phyloP scores from a whole-genome alignment of 2,329 filamentous ascomycete genomes.

The Periconia sp. region DNA sequence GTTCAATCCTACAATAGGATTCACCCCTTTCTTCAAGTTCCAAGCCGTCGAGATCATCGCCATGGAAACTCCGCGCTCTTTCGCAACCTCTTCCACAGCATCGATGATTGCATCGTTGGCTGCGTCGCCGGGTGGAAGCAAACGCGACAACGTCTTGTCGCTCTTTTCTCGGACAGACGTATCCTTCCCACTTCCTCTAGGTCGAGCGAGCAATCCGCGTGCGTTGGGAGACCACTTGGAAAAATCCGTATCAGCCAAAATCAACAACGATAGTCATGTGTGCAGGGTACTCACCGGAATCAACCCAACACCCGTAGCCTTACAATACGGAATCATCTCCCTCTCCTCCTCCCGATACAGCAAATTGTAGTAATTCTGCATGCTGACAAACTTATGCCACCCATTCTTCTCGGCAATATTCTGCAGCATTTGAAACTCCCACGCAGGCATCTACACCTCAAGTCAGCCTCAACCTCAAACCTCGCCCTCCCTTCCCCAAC shows the following conservation, averaged over 20 bases:
- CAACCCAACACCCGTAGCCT: slow-evolving; percentile 41
- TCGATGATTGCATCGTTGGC: slow-evolving; percentile 47
- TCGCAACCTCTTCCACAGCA: slow-evolving; percentile 41
- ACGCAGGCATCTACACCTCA: slow-evolving; percentile 48
- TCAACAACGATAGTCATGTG: background rate
- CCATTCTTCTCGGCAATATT: slow-evolving; percentile 51
- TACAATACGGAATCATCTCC: slow-evolving; percentile 44
- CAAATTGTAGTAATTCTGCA: slow-evolving; percentile 55
- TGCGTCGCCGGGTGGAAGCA: slow-evolving; percentile 40
- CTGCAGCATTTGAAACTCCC: slow-evolving; percentile 54
- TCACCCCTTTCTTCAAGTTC: slow-evolving; percentile 38
- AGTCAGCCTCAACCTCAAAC: background rate
- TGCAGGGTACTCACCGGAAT: slow-evolving; percentile 22
- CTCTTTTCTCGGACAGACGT: slow-evolving; percentile 48
- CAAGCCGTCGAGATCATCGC: slow-evolving; percentile 42
- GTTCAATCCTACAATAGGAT: slow-evolving; percentile 40
- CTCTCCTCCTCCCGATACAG: slow-evolving; percentile 55
- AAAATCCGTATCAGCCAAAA: background rate
- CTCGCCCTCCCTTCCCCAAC: background rate
- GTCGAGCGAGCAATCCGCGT: slow-evolving; percentile 51
- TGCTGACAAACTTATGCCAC: slow-evolving; percentile 54
- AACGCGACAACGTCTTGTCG: slow-evolving; percentile 44
- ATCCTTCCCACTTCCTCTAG: slow-evolving; percentile 40
- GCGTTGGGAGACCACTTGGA: slow-evolving; percentile 37
- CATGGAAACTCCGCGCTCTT: slow-evolving; percentile 46